Conservation (phyloP, 208 protist genomes). For the Wallacemonas sp. region DNA sequence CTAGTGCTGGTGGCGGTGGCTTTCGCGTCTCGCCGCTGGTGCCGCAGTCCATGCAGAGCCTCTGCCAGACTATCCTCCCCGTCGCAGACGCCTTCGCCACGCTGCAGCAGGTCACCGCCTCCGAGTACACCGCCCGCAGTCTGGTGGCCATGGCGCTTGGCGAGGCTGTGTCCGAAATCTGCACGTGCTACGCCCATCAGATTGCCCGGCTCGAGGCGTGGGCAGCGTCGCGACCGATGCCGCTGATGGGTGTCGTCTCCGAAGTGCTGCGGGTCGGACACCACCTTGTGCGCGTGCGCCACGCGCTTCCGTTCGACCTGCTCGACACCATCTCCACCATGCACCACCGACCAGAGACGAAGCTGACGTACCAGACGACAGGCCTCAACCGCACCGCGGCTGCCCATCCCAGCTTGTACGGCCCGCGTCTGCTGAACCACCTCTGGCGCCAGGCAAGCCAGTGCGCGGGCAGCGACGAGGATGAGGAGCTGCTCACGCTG, state of each 20-base stretch:
- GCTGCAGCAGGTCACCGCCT: slow-evolving; percentile 59
- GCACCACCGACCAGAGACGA: neutral
- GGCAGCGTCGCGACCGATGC: slow-evolving; percentile 58
- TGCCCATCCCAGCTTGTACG: slow-evolving; percentile 31
- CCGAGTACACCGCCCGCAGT: slow-evolving; percentile 70
- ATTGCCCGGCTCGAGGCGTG: slow-evolving; percentile 71
- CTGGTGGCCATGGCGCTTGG: slow-evolving; percentile 86
- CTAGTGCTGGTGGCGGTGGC: too few species aligned
- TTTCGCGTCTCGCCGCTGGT: slow-evolving; percentile 64
- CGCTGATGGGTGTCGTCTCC: slow-evolving; percentile 82
- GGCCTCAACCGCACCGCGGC: neutral
- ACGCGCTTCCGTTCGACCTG: slow-evolving; percentile 77
- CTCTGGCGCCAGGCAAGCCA: slow-evolving; percentile 65
- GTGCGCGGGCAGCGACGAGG: slow-evolving; percentile 68
- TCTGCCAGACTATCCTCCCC: slow-evolving; percentile 71
- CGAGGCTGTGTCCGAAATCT: slow-evolving; percentile 79
- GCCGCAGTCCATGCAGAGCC: slow-evolving; percentile 60
- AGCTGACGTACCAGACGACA: neutral
- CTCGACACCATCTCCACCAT: slow-evolving; percentile 23
- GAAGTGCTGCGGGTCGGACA: slow-evolving; percentile 82
- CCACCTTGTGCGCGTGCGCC: slow-evolving; percentile 78
- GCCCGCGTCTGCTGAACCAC: slow-evolving; percentile 77
- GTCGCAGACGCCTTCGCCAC: slow-evolving; percentile 80
- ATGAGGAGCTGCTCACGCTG: slow-evolving; percentile 69
- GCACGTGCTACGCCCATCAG: slow-evolving; percentile 81